phyloP scores from a whole-genome alignment of 2,329 filamentous ascomycete genomes.

The Sarocladium strictum region DNA sequence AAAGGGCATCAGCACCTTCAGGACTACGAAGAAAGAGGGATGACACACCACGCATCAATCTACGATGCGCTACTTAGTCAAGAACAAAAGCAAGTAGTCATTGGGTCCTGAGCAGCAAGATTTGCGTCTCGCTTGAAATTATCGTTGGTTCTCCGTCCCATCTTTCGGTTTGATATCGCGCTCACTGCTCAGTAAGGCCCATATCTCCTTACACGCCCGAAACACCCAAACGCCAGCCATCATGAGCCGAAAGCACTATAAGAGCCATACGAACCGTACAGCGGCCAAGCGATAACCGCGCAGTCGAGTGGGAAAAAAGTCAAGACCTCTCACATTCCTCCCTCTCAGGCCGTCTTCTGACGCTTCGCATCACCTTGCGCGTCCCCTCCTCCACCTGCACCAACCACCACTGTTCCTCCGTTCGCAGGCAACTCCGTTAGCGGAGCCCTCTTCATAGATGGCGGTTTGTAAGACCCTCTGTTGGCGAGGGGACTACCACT shows the following conservation, averaged over 20 bases:
- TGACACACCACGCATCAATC: too few species aligned
- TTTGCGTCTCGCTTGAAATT: too few species aligned
- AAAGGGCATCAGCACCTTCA: too few species aligned
- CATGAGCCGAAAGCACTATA: background rate
- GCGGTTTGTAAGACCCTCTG: slow-evolving; percentile 51
- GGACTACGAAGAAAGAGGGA: too few species aligned
- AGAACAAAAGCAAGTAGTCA: too few species aligned
- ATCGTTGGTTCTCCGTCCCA: background rate
- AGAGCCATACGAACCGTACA: slow-evolving; percentile 3
- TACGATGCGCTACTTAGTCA: too few species aligned
- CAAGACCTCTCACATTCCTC: background rate
- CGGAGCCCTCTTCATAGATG: slow-evolving; percentile 50
- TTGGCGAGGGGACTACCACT: slow-evolving; percentile 53
- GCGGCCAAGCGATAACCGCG: background rate
- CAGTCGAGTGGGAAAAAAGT: background rate
- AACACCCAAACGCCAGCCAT: background rate
- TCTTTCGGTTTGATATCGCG: background rate
- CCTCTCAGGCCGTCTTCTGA: slow-evolving; percentile 38
- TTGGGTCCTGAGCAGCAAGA: too few species aligned
- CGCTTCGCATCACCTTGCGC: slow-evolving; percentile 41
- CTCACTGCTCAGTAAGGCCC: slow-evolving; percentile 2
- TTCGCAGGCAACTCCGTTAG: slow-evolving; percentile 48
- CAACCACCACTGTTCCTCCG: slow-evolving; percentile 15
- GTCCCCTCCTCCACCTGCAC: slow-evolving; percentile 15
- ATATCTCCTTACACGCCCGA: background rate